Evolutionary conservation across 139 green algal genomes (phyloP).

Genomic region (Auxenochlorella pyrenoidosa): DNA sequence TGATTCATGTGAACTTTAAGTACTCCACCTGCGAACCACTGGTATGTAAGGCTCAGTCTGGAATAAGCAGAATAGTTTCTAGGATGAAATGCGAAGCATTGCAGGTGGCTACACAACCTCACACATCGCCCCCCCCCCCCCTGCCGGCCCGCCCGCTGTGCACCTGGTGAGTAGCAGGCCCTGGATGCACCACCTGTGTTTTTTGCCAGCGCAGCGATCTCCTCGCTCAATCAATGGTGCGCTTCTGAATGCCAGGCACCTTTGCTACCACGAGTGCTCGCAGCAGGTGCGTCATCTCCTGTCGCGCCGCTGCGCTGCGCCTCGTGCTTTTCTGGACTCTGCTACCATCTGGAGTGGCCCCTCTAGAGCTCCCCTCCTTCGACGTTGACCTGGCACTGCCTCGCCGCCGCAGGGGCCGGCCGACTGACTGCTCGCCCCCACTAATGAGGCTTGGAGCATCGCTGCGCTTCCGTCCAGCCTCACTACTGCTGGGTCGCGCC

Average conservation of each 20-base stretch:
- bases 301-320: not conserved
- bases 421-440: not conserved
- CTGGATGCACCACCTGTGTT: no score
- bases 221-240: no score
- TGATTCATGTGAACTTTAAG: no score
- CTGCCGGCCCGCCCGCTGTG: no score
- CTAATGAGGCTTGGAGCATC: not conserved
- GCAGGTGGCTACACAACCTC: no score
- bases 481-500: not conserved
- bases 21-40: no score
- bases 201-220: no score
- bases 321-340: not conserved
- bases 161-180: no score
- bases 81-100: no score
- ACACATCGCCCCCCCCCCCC: no score
- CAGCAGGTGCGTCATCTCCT: not conserved
- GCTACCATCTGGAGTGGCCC: not conserved
- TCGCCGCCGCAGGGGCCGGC: conserved; percentile 3
- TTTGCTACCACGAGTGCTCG: not conserved
- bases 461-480: not conserved
- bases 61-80: no score
- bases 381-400: not conserved
- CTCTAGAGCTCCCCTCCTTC: not conserved
- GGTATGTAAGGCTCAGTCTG: no score
- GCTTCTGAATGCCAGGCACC: not conserved